Evolutionary conservation across 2,329 filamentous ascomycete species (phyloP), one percentile per base, ranked within the genome.

Genomic region (Beauveria sp.): DNA sequence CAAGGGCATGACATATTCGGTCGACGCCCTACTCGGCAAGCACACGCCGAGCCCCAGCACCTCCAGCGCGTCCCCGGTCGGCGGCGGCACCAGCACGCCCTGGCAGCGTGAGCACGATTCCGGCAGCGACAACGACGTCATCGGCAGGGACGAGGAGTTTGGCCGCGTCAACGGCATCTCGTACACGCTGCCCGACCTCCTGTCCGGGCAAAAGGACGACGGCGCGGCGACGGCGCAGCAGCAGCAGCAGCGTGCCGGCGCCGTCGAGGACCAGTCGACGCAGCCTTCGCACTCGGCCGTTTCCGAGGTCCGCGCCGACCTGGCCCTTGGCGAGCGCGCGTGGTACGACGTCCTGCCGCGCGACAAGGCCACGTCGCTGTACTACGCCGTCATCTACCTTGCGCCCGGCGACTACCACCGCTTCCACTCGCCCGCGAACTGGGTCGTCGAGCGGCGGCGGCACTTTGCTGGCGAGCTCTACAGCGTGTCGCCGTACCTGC

Each of bases 391-490:
- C 65, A 86, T 99, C 70, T 99, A 99, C 76, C 86, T 99, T 49
- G 95, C 96, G 0, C 95, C 95, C 0, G 95, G 95, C 55, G 96
- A 99, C 78, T 99, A 99, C 77, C 95, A 99, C 77, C 90, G 93
- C 66, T 99, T 98, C 79, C 96, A 99, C 78, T 96, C 91, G 1
- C 95, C 95, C 0, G 88, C 91, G 2, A 89, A 91, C 67, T 99
- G 95, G 95, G 92, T 99, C 18, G 95, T 95, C 40, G 90, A 97
- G 75, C 87, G 87, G 66, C 87, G 96, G 49, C 90, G 95, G n/a
- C 95, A 99, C 77, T 99, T 99, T 72, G 93, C 95, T 0, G 95
- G 95, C 62, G 96, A 99, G 75, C 82, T 99, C 9, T 99, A 90
- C 79, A 93, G 89, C 59, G 95, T 99, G 5, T 96, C 91, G 0